phyloP scores from a whole-genome alignment of 306 rosid species.

The Fragaria ananassa region DNA sequence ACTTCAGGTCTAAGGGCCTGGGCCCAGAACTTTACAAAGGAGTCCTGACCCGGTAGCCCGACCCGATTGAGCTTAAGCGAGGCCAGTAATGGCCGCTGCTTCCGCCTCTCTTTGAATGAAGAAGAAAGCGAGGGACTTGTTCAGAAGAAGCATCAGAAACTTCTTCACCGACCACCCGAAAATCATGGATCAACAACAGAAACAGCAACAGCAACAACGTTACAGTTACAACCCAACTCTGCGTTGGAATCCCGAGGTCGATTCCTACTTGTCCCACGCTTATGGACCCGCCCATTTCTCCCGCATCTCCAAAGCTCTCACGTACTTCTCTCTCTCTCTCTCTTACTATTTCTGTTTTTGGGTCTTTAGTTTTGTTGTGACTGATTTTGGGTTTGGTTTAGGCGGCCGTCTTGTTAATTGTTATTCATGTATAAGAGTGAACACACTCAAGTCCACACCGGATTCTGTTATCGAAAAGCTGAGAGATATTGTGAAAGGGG shows the following conservation, averaged over 20 bases:
- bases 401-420: constrained; percentile 90
- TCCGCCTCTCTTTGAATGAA: constrained; percentile 55
- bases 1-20: background rate
- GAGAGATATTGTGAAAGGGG: constrained; percentile 23
- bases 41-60: background rate
- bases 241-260: constrained; percentile 61
- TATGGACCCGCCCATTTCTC: constrained; percentile 70
- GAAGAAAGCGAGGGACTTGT: constrained; percentile 65
- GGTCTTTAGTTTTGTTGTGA: background rate
- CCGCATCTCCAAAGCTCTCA: constrained; percentile 70
- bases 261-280: constrained; percentile 62
- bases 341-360: background rate
- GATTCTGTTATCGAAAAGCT: constrained; percentile 62
- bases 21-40: background rate
- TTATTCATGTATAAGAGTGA: constrained; percentile 87
- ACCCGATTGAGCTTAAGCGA: background rate
- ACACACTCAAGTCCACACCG: constrained; percentile 55
- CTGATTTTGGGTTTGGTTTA: constrained; percentile 16
- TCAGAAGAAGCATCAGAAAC: constrained; percentile 30
- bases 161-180: constrained; percentile 23
- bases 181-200: constrained; percentile 39
- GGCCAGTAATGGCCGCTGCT: background rate
- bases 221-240: constrained; percentile 61
- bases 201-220: constrained; percentile 17
- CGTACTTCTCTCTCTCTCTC: constrained; percentile 35